These are phyloP conservation scores for Camellia japonica DNA, from an alignment of 148 eudicot genomes.

Conservation along the genomic window DNA sequence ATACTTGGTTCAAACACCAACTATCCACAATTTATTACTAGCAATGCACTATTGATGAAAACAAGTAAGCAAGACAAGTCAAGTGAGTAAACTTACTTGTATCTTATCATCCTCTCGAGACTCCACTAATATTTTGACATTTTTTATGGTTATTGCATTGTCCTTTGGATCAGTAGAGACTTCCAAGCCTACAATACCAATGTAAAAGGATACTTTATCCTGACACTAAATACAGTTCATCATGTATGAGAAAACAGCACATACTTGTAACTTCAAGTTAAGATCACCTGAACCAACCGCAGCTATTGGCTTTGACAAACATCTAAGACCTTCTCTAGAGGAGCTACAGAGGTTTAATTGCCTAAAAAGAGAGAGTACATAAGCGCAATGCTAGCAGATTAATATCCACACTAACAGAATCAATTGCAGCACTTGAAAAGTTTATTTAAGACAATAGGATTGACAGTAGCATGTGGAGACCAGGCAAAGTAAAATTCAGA, in stretches of 20 bases:
- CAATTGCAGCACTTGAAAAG: neutral
- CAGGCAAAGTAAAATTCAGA: too few relatives aligned
- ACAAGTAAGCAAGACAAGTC: neutral
- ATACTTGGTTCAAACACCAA: neutral
- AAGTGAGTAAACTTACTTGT: slow-evolving; percentile 41
- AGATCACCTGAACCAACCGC: slow-evolving; percentile 57
- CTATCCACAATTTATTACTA: neutral
- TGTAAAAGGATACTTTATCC: neutral
- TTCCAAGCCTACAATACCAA: slow-evolving; percentile 41
- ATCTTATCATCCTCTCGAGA: slow-evolving; percentile 57
- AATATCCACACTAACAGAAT: neutral
- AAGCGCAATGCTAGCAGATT: neutral
- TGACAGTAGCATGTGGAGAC: neutral
- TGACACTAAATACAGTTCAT: neutral
- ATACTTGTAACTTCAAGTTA: neutral
- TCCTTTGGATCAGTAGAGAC: slow-evolving; percentile 41
- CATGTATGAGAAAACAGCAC: slow-evolving; percentile 4
- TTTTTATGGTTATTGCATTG: slow-evolving; percentile 37
- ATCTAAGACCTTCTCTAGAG: slow-evolving; percentile 26
- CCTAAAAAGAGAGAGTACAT: slow-evolving; percentile 19
- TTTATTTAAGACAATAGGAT: neutral
- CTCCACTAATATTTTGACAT: slow-evolving; percentile 57
- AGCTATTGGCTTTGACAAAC: slow-evolving; percentile 37
- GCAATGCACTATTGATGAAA: neutral
- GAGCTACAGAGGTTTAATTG: slow-evolving; percentile 14